Evolutionary conservation across 495 filamentous ascomycete genomes (phyloP).

Genomic region (Annulohypoxylon maeteangense): DNA sequence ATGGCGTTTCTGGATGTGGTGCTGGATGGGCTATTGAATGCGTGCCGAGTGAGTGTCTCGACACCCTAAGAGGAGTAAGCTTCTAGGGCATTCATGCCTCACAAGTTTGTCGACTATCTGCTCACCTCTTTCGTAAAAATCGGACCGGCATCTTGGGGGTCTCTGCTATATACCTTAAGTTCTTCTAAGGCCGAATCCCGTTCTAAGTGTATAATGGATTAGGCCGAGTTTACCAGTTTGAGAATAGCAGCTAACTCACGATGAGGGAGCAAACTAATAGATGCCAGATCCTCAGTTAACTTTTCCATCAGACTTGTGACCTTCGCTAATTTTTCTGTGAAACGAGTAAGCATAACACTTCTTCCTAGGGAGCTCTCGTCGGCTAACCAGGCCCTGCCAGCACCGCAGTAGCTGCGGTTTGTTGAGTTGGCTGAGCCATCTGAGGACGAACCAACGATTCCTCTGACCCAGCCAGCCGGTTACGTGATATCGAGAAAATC

Average conservation of each 20-base stretch:
- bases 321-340: slow-evolving; percentile 70
- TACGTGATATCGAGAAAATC: slow-evolving; percentile 31
- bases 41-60: slow-evolving; percentile 74
- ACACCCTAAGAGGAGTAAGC: slow-evolving; percentile 71
- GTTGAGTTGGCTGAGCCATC: slow-evolving; percentile 38
- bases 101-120: slow-evolving; percentile 58
- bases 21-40: slow-evolving; percentile 68
- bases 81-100: neutral
- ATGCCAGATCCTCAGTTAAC: slow-evolving; percentile 67
- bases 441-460: neutral
- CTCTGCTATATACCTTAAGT: slow-evolving; percentile 81
- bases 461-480: slow-evolving; percentile 1
- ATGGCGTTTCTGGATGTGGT: slow-evolving; percentile 80
- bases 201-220: slow-evolving; percentile 59
- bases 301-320: slow-evolving; percentile 68
- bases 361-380: neutral
- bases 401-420: slow-evolving; percentile 27
- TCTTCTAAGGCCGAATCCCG: slow-evolving; percentile 71
- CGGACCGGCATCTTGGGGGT: slow-evolving; percentile 74
- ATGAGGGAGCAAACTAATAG: slow-evolving; percentile 62
- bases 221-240: neutral
- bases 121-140: slow-evolving; percentile 81
- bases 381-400: slow-evolving; percentile 44
- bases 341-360: slow-evolving; percentile 20
- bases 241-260: slow-evolving; percentile 59